Evolutionary conservation across 176 grass and related monocot species (phyloP).

Genomic region (Tillandsia leiboldiana): DNA sequence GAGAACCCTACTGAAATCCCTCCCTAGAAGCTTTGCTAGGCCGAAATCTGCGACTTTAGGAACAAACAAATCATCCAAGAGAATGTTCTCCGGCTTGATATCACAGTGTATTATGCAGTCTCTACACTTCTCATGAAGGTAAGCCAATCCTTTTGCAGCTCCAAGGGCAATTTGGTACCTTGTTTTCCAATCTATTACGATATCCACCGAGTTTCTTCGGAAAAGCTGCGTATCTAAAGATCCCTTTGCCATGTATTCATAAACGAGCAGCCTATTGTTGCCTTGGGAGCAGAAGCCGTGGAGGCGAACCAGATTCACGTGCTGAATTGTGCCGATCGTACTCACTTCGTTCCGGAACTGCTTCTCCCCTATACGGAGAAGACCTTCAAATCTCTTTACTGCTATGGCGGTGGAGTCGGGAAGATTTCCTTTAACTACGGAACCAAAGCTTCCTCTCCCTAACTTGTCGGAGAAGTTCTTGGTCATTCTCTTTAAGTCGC

Average conservation of each 20-base stretch:
- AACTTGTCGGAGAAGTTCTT: conserved; percentile 43
- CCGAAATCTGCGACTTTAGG: conserved; percentile 52
- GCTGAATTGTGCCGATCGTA: conserved; percentile 38
- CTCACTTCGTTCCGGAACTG: conserved; percentile 40
- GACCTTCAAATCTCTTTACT: conserved; percentile 40
- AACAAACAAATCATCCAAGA: conserved; percentile 16
- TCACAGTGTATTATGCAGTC: conserved; percentile 64
- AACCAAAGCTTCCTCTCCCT: conserved; percentile 39
- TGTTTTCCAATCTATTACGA: conserved; percentile 20
- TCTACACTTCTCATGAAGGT: conserved; percentile 42
- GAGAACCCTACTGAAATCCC: conserved; percentile 33
- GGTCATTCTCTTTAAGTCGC: conserved; percentile 27
- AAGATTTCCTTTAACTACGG: conserved; percentile 31
- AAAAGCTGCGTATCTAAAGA: conserved; percentile 42
- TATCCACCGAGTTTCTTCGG: neutral
- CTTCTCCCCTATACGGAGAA: conserved; percentile 29
- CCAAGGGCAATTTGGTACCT: conserved; percentile 34
- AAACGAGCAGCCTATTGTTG: conserved; percentile 30
- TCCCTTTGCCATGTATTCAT: conserved; percentile 1
- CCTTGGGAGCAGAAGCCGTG: conserved; percentile 31
- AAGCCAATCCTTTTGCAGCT: conserved; percentile 27
- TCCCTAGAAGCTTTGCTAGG: conserved; percentile 27
- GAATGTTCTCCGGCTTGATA: conserved; percentile 72
- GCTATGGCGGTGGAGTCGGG: conserved; percentile 5
- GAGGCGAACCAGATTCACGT: conserved; percentile 42